Conservation (phyloP, 164 flowering plant genomes). For the Litsea cubeba region DNA sequence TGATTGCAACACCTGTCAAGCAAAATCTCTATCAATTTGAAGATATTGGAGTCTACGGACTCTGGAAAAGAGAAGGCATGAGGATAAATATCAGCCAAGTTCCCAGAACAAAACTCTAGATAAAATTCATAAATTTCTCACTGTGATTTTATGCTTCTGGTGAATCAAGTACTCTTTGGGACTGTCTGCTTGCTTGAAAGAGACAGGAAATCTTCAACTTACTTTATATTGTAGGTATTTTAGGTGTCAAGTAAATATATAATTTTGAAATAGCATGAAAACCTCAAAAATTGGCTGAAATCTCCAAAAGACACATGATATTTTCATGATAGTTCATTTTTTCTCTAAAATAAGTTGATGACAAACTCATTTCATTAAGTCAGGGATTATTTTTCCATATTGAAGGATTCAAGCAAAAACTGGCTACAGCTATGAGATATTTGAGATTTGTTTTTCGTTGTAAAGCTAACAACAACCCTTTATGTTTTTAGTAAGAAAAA, state of each 20-base stretch:
- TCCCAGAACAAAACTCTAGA: background rate
- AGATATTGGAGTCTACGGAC: background rate
- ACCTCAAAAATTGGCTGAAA: background rate
- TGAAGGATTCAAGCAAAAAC: background rate
- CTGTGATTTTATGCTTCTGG: background rate
- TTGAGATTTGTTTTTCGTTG: background rate
- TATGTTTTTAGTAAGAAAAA: background rate
- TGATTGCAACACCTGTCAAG: slow-evolving; percentile 64
- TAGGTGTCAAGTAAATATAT: no score
- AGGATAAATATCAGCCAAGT: background rate
- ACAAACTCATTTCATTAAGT: background rate
- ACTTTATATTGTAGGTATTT: no score
- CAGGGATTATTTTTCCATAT: background rate
- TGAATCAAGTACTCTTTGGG: background rate
- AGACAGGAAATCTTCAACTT: no score
- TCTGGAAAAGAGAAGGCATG: background rate
- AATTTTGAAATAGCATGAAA: background rate
- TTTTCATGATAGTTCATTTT: background rate
- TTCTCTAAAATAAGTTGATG: background rate
- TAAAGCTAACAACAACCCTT: background rate
- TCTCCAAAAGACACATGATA: background rate
- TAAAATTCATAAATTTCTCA: background rate
- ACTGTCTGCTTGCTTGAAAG: no score
- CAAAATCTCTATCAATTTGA: background rate
- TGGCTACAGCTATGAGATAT: background rate